Evolutionary conservation across 169 alveolate species (phyloP).

Genomic region (Amoebophrya sp.): DNA sequence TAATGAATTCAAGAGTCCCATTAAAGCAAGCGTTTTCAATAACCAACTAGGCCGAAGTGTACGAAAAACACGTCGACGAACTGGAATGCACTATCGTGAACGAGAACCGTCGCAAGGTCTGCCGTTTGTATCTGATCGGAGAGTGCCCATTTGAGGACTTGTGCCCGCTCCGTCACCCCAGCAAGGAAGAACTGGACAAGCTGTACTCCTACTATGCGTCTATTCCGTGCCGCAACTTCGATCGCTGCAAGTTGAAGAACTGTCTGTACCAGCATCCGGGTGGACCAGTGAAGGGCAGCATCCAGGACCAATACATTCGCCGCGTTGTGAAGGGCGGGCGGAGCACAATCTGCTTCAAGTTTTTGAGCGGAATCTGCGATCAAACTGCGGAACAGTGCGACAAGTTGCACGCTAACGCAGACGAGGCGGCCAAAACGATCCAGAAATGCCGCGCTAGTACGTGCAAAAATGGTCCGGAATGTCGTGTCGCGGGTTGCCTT

Average conservation of each 20-base stretch:
- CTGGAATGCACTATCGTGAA: not conserved
- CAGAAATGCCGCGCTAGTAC: not conserved
- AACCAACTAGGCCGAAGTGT: not conserved
- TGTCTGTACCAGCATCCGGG: constrained; percentile 25
- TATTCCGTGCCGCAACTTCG: not conserved
- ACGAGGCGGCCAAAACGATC: not conserved
- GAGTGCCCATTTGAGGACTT: not conserved
- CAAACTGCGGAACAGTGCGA: not conserved
- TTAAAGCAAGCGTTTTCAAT: too few species aligned
- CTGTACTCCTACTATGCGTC: not conserved
- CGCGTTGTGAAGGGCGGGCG: constrained; percentile 23
- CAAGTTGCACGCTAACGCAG: constrained; percentile 8
- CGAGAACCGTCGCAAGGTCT: not conserved
- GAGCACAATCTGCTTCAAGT: not conserved
- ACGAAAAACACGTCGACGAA: not conserved
- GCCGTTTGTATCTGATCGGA: not conserved
- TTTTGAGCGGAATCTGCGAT: not conserved
- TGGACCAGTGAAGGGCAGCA: constrained; percentile 22
- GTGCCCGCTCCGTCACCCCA: constrained; percentile 2
- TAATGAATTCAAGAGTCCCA: too few species aligned
- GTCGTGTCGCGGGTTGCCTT: not conserved
- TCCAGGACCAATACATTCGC: not conserved
- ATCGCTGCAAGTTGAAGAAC: constrained; percentile 20
- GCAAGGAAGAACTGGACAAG: not conserved
- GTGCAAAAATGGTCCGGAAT: not conserved